These are phyloP conservation scores for Nitzschia palea DNA, from an alignment of 108 stramenopile genomes.

Conservation along the genomic window DNA sequence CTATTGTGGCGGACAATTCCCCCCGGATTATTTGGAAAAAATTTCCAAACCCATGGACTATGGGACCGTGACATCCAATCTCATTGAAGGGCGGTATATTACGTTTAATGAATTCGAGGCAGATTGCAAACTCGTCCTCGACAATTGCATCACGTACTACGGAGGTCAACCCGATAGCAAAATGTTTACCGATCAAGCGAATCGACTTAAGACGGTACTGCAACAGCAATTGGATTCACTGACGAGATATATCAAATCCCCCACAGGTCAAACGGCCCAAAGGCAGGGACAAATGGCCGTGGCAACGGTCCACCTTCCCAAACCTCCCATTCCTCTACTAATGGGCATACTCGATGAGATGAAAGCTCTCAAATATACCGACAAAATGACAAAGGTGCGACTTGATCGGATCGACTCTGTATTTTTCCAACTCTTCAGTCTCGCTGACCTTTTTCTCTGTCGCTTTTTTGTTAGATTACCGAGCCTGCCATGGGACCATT, in stretches of 20 bases:
- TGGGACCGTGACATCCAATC: constrained; percentile 66
- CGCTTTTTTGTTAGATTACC: constrained; percentile 35
- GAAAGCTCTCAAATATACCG: constrained; percentile 65
- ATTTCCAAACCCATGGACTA: constrained; percentile 75
- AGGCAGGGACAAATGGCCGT: constrained; percentile 30
- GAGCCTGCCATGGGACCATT: constrained; percentile 73
- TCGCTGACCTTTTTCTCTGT: neutral
- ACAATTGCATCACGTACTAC: constrained; percentile 72
- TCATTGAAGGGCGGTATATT: constrained; percentile 71
- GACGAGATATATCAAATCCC: constrained; percentile 54
- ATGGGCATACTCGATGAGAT: constrained; percentile 57
- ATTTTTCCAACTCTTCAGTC: neutral
- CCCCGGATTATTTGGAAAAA: constrained; percentile 65
- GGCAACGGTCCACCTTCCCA: constrained; percentile 35
- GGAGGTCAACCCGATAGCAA: constrained; percentile 52
- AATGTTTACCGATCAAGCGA: constrained; percentile 61
- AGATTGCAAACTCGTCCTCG: constrained; percentile 71
- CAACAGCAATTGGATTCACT: constrained; percentile 54
- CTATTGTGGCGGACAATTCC: constrained; percentile 69
- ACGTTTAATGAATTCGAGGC: constrained; percentile 50
- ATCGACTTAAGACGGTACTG: constrained; percentile 56
- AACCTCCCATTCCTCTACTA: constrained; percentile 61
- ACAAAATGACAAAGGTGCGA: constrained; percentile 64
- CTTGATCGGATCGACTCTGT: neutral
- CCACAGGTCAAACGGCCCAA: constrained; percentile 34